phyloP scores from a whole-genome alignment of 805 yeast genomes.

The Candida parachauliodes region DNA sequence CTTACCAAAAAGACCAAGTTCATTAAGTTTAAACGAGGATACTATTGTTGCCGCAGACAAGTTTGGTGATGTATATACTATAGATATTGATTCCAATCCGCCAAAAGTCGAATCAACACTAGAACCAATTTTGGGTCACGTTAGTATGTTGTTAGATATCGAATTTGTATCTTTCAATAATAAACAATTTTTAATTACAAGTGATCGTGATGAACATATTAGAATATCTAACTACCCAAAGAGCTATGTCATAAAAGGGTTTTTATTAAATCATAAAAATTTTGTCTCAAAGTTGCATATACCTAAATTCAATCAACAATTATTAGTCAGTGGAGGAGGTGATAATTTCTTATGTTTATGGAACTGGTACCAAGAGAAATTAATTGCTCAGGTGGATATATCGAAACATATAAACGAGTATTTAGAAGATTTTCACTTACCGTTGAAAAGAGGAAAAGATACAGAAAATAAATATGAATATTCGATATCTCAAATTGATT shows the following conservation, averaged over 20 bases:
- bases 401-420: constrained; percentile 34
- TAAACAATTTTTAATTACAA: constrained; percentile 60
- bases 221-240: constrained; percentile 78
- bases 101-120: constrained; percentile 40
- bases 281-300: constrained; percentile 68
- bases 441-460: constrained; percentile 55
- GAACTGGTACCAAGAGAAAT: constrained; percentile 62
- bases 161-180: constrained; percentile 35
- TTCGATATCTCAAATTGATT: constrained; percentile 24
- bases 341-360: constrained; percentile 71
- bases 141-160: constrained; percentile 89
- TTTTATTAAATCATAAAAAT: constrained; percentile 83
- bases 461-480: constrained; percentile 22
- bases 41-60: constrained; percentile 79
- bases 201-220: constrained; percentile 96
- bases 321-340: constrained; percentile 87
- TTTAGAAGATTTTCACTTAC: constrained; percentile 55
- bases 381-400: constrained; percentile 49
- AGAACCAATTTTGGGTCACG: constrained; percentile 88
- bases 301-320: constrained; percentile 46
- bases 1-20: constrained; percentile 91
- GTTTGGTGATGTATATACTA: constrained; percentile 87
- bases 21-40: constrained; percentile 53
- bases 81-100: constrained; percentile 42
- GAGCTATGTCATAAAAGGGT: constrained; percentile 71